Conservation (phyloP, 306 rosid genomes). For the Cucurbita argyrosperma region DNA sequence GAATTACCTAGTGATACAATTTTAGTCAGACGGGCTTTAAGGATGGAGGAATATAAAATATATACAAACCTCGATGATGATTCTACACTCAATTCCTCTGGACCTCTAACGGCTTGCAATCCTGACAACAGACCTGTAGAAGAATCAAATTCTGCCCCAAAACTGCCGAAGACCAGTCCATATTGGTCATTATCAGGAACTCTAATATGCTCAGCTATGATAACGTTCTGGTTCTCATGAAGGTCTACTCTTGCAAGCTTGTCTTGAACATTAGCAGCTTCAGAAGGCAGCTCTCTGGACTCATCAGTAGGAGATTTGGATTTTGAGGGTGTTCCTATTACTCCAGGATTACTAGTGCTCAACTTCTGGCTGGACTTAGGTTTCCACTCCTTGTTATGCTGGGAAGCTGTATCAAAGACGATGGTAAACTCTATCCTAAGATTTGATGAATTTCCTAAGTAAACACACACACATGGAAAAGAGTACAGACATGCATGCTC, state of each 20-base stretch:
- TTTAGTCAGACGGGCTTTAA: background rate
- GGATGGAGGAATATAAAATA: background rate
- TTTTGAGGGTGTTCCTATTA: conserved; percentile 67
- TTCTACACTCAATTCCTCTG: conserved; percentile 40
- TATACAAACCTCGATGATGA: conserved; percentile 47
- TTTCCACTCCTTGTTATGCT: conserved; percentile 87
- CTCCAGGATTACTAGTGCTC: conserved; percentile 47
- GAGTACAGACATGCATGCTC: background rate
- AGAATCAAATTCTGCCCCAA: conserved; percentile 52
- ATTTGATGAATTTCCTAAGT: conserved; percentile 6
- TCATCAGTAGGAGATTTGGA: conserved; percentile 43
- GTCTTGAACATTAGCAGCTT: conserved; percentile 43
- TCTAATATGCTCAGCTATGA: conserved; percentile 81
- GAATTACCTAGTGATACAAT: background rate
- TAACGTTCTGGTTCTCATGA: conserved; percentile 60
- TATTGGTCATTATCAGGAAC: conserved; percentile 75
- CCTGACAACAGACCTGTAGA: conserved; percentile 24
- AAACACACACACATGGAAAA: conserved; percentile 5
- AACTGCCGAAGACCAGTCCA: conserved; percentile 81
- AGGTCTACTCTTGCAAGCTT: conserved; percentile 37
- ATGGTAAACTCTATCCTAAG: conserved; percentile 12
- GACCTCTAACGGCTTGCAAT: conserved; percentile 26
- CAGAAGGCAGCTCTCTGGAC: conserved; percentile 33
- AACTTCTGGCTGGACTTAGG: conserved; percentile 81
- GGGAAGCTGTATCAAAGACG: conserved; percentile 53